Base-by-base conservation (phyloP, 2,329 filamentous ascomycete genomes). In the Blastomyces silverae region DNA sequence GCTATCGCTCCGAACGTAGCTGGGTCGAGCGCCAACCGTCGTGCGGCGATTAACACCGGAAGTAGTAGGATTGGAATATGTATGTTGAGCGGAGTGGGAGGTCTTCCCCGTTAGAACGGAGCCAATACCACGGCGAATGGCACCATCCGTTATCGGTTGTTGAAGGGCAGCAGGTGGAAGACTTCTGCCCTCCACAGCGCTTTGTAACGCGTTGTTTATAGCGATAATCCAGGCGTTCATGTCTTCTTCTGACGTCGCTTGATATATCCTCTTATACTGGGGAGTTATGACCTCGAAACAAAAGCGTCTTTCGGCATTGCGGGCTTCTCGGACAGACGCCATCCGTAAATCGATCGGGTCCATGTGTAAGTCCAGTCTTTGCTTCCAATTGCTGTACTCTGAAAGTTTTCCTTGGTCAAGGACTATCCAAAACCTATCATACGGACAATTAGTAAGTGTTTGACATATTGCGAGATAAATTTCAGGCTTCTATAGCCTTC, bases 371-470 rank as follows among this genome's bases (percentile, higher is more conserved):
- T 99, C 94, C 31, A 99, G 84, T 75, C 87, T 93, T 75, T 99
- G 91, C 78, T 99, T 99, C 94, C 94, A 99, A 76, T 99, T 97
- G 75, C 92, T 96, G 78, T 99, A 99, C 74, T 99, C 94, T 1
- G 93, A 97, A 20, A 99, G 83, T 75, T 94, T 96, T 31, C 94
- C 94, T 77, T 96, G 92, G 74, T 97, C 95, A 56, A 99, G 83
- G 1, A 99, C 94, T 68, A 99, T 95, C 94, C 94, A 99, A 78
- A 97, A 99, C 74, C 92, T 95, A 71, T 15, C 34, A 22, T 25
- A 56, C 50, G 42, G 42, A 62, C 42, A 34, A 67, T 69, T 53
- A 52, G 53, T 67, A n/a, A 52, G 55, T 57, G 28, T 31, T 42
- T 52, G 44, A 34, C 44, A 61, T 34, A 60, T 58, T 34, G 52